phyloP scores from a whole-genome alignment of 2,329 filamentous ascomycete species.

The Cladosporium sp. region DNA sequence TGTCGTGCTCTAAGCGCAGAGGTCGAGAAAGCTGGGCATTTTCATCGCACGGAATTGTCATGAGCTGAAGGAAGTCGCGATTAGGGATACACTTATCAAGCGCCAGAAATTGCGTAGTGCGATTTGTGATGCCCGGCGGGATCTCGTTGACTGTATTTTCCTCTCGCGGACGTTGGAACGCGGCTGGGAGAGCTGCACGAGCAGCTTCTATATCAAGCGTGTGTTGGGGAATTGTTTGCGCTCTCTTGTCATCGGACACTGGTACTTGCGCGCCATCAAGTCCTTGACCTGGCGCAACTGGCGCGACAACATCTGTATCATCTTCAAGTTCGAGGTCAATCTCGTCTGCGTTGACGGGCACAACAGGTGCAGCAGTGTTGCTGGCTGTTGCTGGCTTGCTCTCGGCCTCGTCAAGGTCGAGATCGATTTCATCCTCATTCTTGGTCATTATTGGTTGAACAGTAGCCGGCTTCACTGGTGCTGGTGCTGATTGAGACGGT shows the following conservation, averaged over 20 bases:
- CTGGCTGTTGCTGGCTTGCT: conserved; percentile 13
- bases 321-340: conserved; percentile 47
- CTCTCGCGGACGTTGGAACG: conserved; percentile 49
- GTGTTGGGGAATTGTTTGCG: not conserved
- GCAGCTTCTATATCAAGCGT: conserved; percentile 17
- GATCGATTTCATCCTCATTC: conserved; percentile 65
- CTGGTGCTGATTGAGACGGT: not conserved
- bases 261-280: conserved; percentile 24
- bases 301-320: conserved; percentile 17
- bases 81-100: conserved; percentile 85
- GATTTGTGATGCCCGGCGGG: conserved; percentile 72
- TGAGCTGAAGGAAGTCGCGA: conserved; percentile 76
- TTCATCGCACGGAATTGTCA: conserved; percentile 48
- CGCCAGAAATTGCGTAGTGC: conserved; percentile 75
- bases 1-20: conserved; percentile 72
- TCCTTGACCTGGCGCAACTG: conserved; percentile 21
- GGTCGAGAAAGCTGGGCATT: conserved; percentile 40
- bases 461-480: not conserved
- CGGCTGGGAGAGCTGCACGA: conserved; percentile 70
- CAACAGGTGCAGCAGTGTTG: not conserved
- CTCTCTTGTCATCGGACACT: conserved; percentile 15
- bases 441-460: conserved; percentile 19
- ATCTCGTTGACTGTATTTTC: conserved; percentile 33
- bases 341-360: conserved; percentile 59
- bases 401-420: conserved; percentile 41